Evolutionary conservation across 164 flowering plant genomes (phyloP), one percentile per base, ranked within the genome.

Genomic region (Akebia trifoliata): DNA sequence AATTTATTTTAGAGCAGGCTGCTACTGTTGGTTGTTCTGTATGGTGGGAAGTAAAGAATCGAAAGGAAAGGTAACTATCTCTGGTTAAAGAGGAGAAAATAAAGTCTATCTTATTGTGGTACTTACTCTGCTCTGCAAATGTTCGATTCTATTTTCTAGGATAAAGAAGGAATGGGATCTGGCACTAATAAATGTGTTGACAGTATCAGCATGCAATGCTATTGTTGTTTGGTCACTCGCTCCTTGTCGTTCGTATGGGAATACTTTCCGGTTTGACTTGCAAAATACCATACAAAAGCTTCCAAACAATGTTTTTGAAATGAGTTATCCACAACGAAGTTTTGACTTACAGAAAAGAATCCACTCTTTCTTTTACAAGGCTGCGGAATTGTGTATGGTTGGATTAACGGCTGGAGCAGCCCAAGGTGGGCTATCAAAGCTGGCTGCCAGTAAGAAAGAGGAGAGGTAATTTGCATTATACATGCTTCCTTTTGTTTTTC

Each of bases 91-190:
- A 50, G 50, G 44, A 50, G 20, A 50, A 18, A 20, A n/a, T n/a
- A n/a, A n/a, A n/a, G n/a, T n/a, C n/a, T n/a, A n/a, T n/a, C n/a
- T n/a, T n/a, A n/a, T n/a, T n/a, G n/a, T n/a, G n/a, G n/a, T n/a
- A n/a, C n/a, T n/a, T n/a, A n/a, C n/a, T n/a, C n/a, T n/a, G n/a
- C n/a, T n/a, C n/a, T n/a, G n/a, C n/a, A n/a, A n/a, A n/a, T n/a
- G n/a, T n/a, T n/a, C n/a, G n/a, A n/a, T n/a, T n/a, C n/a, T n/a
- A n/a, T n/a, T 58, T 61, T n/a, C 46, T 65, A 94, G 97, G 79
- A 76, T 94, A 72, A 88, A 85, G 72, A 72, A 90, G 57, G 99
- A 94, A 69, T 94, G 99, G 99, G 96, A 94, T 80, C 74, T 88
- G 67, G 99, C 96, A 25, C 91, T 94, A 43, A 48, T 88, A 50